A percentile compares a stretch with the other conserved stretches of the same genome.
Evolutionary conservation across 2,329 filamentous ascomycete genomes (phyloP).

Genomic region (Xylariales sp.): DNA sequence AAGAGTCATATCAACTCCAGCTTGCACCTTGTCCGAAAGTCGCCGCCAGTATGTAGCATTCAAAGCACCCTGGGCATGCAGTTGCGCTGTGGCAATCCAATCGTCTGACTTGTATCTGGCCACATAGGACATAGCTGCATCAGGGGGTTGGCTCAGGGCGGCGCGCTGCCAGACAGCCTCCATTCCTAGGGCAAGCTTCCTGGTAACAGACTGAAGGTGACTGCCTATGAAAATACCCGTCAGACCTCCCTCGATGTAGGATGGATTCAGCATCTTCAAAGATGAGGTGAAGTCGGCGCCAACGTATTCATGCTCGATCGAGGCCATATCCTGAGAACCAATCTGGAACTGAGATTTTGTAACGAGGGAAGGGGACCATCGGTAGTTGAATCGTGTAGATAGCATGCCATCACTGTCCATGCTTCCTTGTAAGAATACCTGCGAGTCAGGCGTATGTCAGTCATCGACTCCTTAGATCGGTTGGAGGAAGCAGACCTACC

Average conservation of each 20-base stretch:
- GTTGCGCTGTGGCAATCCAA: constrained; percentile 88
- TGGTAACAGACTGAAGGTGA: constrained; percentile 91
- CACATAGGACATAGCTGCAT: constrained; percentile 84
- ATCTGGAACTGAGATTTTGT: constrained; percentile 88
- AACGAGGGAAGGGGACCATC: constrained; percentile 75
- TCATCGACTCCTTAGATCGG: not conserved
- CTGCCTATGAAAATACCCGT: constrained; percentile 95
- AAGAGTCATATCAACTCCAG: constrained; percentile 90
- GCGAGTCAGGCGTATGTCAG: constrained; percentile 3
- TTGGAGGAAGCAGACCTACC: constrained; percentile 47
- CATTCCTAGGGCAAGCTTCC: constrained; percentile 78
- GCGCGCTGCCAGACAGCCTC: constrained; percentile 90
- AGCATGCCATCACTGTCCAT: constrained; percentile 89
- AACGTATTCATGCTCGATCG: constrained; percentile 92
- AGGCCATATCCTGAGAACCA: constrained; percentile 77
- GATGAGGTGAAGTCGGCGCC: constrained; percentile 91
- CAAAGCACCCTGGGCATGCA: constrained; percentile 82
- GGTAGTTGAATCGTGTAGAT: constrained; percentile 86
- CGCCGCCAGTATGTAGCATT: constrained; percentile 92
- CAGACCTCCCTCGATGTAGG: constrained; percentile 80
- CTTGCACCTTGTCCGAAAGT: constrained; percentile 91
- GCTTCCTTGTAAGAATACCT: constrained; percentile 95
- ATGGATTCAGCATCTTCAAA: constrained; percentile 94
- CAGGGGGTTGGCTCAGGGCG: constrained; percentile 79
- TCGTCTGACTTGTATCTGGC: constrained; percentile 86